These are phyloP conservation scores for Teratosphaeria viscida DNA, from an alignment of 2,329 filamentous ascomycete genomes.

Conservation along the genomic window DNA sequence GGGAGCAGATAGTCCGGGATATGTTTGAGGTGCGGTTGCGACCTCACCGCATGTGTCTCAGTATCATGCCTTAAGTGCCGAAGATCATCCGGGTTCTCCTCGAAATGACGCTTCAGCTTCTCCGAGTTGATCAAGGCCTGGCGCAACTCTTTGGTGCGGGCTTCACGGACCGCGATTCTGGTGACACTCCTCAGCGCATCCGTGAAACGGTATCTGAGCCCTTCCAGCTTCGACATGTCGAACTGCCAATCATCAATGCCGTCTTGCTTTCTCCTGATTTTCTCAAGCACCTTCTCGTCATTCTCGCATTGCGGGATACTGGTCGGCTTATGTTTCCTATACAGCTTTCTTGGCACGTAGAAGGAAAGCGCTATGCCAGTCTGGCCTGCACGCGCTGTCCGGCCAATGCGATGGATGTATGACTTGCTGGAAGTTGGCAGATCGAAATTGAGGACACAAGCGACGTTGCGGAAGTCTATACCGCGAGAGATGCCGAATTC, in stretches of 20 bases:
- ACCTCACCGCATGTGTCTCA: slow-evolving; percentile 70
- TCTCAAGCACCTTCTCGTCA: slow-evolving; percentile 73
- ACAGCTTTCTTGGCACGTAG: slow-evolving; percentile 70
- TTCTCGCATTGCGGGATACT: slow-evolving; percentile 63
- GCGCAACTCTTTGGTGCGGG: slow-evolving; percentile 74
- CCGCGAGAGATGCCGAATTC: slow-evolving; percentile 94
- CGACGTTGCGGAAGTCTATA: slow-evolving; percentile 93
- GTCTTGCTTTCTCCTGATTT: slow-evolving; percentile 67
- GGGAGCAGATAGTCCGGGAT: slow-evolving; percentile 91
- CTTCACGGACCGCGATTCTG: slow-evolving; percentile 78
- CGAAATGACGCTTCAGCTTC: slow-evolving; percentile 89
- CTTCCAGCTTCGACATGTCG: slow-evolving; percentile 86
- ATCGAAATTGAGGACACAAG: slow-evolving; percentile 94
- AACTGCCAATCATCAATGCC: slow-evolving; percentile 88
- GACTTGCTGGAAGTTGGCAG: slow-evolving; percentile 78
- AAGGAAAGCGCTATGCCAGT: slow-evolving; percentile 95
- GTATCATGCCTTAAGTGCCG: slow-evolving; percentile 74
- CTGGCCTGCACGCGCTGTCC: slow-evolving; percentile 83
- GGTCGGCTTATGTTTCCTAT: slow-evolving; percentile 83
- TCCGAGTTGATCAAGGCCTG: slow-evolving; percentile 88
- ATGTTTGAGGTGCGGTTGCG: slow-evolving; percentile 84
- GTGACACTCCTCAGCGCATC: slow-evolving; percentile 88
- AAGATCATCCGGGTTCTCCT: slow-evolving; percentile 88
- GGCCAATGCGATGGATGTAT: slow-evolving; percentile 93
- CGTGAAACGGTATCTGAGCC: slow-evolving; percentile 88